phyloP scores from a whole-genome alignment of 176 grass and related monocot genomes.

The Elymus sibiricus region DNA sequence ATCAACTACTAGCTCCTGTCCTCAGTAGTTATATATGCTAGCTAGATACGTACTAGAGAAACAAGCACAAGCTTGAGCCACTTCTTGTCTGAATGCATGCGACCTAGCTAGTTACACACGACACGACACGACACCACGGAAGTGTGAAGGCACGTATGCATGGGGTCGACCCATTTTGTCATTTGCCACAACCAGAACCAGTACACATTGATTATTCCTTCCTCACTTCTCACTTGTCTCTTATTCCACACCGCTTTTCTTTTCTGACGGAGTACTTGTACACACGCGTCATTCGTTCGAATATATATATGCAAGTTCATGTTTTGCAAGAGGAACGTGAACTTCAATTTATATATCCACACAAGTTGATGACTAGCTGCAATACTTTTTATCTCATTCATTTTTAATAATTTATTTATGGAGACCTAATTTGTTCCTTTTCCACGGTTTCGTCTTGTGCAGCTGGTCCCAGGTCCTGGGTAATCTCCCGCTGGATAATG shows the following conservation, averaged over 20 bases:
- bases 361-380: background rate
- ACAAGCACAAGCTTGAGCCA: background rate
- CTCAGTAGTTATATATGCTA: background rate
- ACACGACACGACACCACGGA: background rate
- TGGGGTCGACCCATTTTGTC: background rate
- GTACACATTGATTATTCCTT: background rate
- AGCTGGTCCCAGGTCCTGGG: constrained; percentile 93
- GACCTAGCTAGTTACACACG: background rate
- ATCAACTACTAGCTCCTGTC: background rate
- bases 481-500: constrained; percentile 90
- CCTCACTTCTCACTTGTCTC: background rate
- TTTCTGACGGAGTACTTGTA: background rate
- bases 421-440: background rate
- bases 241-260: background rate
- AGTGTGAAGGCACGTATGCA: background rate
- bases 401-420: background rate
- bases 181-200: background rate
- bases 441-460: constrained; percentile 35
- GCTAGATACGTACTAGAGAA: background rate
- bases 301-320: background rate
- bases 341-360: background rate
- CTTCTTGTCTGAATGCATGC: background rate
- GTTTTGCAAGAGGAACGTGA: background rate
- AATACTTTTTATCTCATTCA: background rate
- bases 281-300: background rate